Evolutionary conservation across 306 rosid genomes (phyloP), one percentile per base, ranked within the genome.

Genomic region (Acacia confusa): DNA sequence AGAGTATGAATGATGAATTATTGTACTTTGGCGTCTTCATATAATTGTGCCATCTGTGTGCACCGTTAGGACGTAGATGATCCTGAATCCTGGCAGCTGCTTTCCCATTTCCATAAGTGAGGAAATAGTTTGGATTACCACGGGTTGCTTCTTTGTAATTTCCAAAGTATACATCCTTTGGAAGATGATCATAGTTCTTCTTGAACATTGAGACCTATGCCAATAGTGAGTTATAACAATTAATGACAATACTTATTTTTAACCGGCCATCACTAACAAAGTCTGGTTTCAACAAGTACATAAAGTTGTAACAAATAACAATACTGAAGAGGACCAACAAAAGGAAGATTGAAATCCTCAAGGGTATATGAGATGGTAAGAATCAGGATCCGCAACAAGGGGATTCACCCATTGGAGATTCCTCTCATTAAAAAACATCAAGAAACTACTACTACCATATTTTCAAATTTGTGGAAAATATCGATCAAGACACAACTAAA

Each of bases 31-130:
- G 98, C 10, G 95, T 65, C 90, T 92, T 95, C 98, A 95, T 92
- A 84, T 92, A 92, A 85, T 95, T 95, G 87, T 95, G 97, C 98
- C 98, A 95, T 88, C 97, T 90, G 79, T 96, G 99, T 86, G 99
- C 99, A 70, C 98, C 99, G 73, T 96, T 92, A 28, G 99, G 98
- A 75, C 97, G 99, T 66, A 96, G 99, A 89, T 96, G 98, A 76
- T 93, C 97, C 84, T 90, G 93, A 77, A 96, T 70, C 82, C 99
- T 92, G 72, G 99, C 99, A 81, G 98, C 98, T 80, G 99, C 71
- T 88, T 96, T 96, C 81, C 99, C 99, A 84, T 96, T 96, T 85
- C 98, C 99, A 34, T 96, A 96, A 24, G 99, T 96, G 70, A 96
- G 87, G 81, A 93, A 96, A 82, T 92, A 96, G 87, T 96, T 93